phyloP scores from a whole-genome alignment of 176 grass and related monocot genomes.

The Triticum timopheevii region DNA sequence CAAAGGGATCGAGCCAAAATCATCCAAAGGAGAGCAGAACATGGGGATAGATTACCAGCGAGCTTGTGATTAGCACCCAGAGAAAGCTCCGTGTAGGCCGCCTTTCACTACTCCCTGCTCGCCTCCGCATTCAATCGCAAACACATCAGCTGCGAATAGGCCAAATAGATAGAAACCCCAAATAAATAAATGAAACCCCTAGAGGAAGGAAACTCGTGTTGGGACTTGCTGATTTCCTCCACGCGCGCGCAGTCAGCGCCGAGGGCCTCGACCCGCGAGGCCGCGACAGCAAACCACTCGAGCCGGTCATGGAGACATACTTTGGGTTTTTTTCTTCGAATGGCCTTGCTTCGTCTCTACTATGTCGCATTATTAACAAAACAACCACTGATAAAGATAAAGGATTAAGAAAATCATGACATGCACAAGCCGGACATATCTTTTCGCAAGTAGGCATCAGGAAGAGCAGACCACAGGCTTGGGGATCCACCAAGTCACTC shows the following conservation, averaged over 20 bases:
- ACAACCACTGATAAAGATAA: neutral
- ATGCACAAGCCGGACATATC: no score
- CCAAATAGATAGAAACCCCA: no score
- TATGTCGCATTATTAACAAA: neutral
- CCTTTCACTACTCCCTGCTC: neutral
- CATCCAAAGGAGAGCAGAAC: neutral
- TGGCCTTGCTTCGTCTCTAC: neutral
- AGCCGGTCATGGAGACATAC: neutral
- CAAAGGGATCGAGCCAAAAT: neutral
- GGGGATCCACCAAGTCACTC: conserved; percentile 26
- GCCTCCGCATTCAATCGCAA: neutral
- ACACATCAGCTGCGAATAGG: neutral
- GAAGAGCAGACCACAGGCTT: neutral
- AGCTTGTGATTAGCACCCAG: neutral
- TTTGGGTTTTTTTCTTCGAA: neutral
- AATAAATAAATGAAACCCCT: neutral
- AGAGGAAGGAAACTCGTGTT: neutral
- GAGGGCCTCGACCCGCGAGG: no score
- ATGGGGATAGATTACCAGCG: neutral
- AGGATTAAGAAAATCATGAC: no score
- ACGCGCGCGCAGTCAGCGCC: no score
- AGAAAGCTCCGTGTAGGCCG: conserved; percentile 10
- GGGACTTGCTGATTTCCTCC: no score
- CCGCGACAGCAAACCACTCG: neutral
- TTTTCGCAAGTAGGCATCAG: conserved; percentile 6